Evolutionary conservation across 345 rosid species (phyloP).

Genomic region (Camelina laxa): DNA sequence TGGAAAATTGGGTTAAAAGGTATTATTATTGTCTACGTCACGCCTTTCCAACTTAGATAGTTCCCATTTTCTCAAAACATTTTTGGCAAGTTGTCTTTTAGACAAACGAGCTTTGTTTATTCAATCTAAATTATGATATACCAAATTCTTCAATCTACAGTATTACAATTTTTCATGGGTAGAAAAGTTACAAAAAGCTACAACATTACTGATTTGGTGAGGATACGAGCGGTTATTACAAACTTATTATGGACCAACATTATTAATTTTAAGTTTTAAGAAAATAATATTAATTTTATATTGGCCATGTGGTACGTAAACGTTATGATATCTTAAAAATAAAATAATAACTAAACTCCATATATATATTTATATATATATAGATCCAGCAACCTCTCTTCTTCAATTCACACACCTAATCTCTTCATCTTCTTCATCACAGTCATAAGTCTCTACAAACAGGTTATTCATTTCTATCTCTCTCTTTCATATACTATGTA

Average conservation of each 20-base stretch:
- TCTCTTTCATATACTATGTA: not conserved
- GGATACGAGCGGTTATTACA: not conserved
- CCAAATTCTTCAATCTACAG: not conserved
- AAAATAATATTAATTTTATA: not conserved
- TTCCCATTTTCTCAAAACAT: not conserved
- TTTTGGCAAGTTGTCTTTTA: not conserved
- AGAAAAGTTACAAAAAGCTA: not conserved
- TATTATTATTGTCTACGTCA: not conserved
- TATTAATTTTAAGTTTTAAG: not conserved
- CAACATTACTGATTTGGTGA: not conserved
- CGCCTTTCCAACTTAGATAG: not conserved
- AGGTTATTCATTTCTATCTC: constrained; percentile 26
- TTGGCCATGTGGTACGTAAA: constrained; percentile 15
- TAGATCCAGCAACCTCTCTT: constrained; percentile 12
- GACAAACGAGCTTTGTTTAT: not conserved
- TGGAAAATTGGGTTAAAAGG: no score
- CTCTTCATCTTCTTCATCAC: constrained; percentile 1
- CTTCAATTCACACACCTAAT: constrained; percentile 21
- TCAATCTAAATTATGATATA: not conserved
- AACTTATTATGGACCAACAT: constrained; percentile 6
- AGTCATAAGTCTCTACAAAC: constrained; percentile 16
- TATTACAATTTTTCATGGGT: no score
- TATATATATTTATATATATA: not conserved
- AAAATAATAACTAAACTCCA: not conserved
- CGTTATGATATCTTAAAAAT: not conserved